A percentile compares a stretch with the other conserved stretches of the same genome.
These are phyloP conservation scores for Lentinula raphanica DNA, from an alignment of 768 basidiomycete genomes.

Conservation along the genomic window DNA sequence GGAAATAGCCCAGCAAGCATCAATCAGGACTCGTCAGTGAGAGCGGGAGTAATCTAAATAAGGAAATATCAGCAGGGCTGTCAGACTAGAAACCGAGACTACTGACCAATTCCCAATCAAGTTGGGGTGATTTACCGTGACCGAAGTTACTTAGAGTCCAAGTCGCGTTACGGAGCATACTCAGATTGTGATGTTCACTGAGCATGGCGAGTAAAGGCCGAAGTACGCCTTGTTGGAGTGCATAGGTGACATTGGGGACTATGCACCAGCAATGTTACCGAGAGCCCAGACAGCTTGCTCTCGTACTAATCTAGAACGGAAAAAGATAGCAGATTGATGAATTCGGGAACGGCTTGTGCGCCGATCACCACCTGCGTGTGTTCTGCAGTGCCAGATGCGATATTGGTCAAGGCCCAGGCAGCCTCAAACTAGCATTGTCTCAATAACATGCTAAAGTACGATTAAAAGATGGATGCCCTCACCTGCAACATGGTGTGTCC, in stretches of 20 bases:
- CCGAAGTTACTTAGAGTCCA: slow-evolving; percentile 99
- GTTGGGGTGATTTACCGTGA: slow-evolving; percentile 95
- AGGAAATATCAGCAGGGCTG: slow-evolving; percentile 14
- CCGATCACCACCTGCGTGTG: no score
- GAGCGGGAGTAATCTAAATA: slow-evolving; percentile 86
- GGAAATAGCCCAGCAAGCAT: slow-evolving; percentile 99
- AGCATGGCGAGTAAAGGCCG: slow-evolving; percentile 84
- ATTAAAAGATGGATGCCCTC: no score
- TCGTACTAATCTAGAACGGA: no score
- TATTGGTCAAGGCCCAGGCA: no score
- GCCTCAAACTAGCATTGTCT: no score
- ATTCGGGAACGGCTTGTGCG: no score
- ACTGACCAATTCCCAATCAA: slow-evolving; percentile 92
- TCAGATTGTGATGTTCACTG: slow-evolving; percentile 97
- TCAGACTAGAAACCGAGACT: slow-evolving; percentile 7
- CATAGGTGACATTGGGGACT: slow-evolving; percentile 94
- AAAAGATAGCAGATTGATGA: no score
- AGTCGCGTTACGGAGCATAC: slow-evolving; percentile 97
- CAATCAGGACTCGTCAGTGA: slow-evolving; percentile 96
- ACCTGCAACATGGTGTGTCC: slow-evolving; percentile 82
- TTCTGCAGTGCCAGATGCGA: no score
- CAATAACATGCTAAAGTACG: no score
- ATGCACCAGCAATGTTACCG: slow-evolving; percentile 99
- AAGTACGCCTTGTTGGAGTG: slow-evolving; percentile 88
- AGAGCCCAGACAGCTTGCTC: no score